Evolutionary conservation across 768 basidiomycete genomes (phyloP).

Genomic region (Kondoa subrosea): DNA sequence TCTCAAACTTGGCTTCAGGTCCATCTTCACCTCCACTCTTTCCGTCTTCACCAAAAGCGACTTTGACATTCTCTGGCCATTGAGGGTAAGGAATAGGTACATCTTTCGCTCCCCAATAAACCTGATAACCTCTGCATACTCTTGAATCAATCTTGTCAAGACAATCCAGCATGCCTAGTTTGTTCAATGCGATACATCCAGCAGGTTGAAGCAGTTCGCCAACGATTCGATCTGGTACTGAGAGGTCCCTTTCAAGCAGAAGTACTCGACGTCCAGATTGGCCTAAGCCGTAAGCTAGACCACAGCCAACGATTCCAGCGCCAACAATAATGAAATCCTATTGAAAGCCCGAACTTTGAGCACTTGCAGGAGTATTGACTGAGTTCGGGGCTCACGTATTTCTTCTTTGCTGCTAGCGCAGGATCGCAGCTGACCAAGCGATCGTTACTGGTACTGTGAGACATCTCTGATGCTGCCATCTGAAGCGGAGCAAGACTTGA

Average conservation of each 20-base stretch:
- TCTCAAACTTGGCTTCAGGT: constrained; percentile 8
- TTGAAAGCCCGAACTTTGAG: no score
- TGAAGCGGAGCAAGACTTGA: no score
- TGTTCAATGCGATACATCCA: constrained; percentile 55
- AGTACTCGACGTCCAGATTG: constrained; percentile 55
- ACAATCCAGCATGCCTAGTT: constrained; percentile 58
- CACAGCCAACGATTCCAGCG: constrained; percentile 73
- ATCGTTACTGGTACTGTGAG: no score
- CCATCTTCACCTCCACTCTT: constrained; percentile 15
- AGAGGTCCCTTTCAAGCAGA: constrained; percentile 74
- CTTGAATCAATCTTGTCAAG: constrained; percentile 80
- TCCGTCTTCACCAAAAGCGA: constrained; percentile 6
- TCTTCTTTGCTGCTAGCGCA: no score
- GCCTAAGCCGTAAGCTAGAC: constrained; percentile 63
- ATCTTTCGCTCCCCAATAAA: constrained; percentile 46
- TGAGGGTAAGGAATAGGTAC: constrained; percentile 82
- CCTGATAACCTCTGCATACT: constrained; percentile 67
- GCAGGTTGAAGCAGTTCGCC: constrained; percentile 93
- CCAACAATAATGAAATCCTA: constrained; percentile 59
- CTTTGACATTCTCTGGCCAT: constrained; percentile 11
- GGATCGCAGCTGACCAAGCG: no score
- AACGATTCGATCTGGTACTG: constrained; percentile 89
- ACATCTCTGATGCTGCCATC: no score
- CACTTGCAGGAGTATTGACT: no score
- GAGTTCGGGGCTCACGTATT: no score